A percentile compares a stretch with the other conserved stretches of the same genome.
Conservation (phyloP, 192 early-diverging fungal genomes). For the Gorgonomyces haynaldii region DNA sequence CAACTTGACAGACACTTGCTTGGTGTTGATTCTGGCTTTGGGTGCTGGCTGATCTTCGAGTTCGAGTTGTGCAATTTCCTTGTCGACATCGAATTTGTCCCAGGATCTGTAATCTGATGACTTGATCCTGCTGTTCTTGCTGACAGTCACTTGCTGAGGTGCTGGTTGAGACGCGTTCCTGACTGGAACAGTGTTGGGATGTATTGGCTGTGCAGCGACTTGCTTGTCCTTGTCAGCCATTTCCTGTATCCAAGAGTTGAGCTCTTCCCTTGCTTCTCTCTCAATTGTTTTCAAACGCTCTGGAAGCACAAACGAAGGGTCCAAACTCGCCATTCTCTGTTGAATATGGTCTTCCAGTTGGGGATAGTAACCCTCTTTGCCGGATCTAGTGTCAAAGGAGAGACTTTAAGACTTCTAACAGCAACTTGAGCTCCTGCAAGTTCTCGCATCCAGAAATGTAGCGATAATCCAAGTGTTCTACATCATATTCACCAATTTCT, state of each 20-base stretch:
- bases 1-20: neutral
- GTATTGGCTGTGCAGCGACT: too few relatives aligned
- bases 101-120: slow-evolving; percentile 18
- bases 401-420: slow-evolving; percentile 1
- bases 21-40: neutral
- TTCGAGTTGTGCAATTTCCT: slow-evolving; percentile 14
- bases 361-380: slow-evolving; percentile 22
- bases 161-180: too few relatives aligned
- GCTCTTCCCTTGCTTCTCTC: too few relatives aligned
- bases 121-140: slow-evolving; percentile 11
- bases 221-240: too few relatives aligned
- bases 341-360: slow-evolving; percentile 18
- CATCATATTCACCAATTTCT: neutral
- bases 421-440: neutral
- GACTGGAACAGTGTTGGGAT: too few relatives aligned
- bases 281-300: too few relatives aligned
- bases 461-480: slow-evolving; percentile 5
- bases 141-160: too few relatives aligned
- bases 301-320: slow-evolving; percentile 10
- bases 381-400: slow-evolving; percentile 9
- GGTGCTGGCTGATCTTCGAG: neutral
- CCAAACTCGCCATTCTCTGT: slow-evolving; percentile 5
- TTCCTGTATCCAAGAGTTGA: too few relatives aligned
- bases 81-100: slow-evolving; percentile 20
- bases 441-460: slow-evolving; percentile 1